phyloP scores from a whole-genome alignment of 192 early-diverging fungal species.

The Funneliformis mosseae region DNA sequence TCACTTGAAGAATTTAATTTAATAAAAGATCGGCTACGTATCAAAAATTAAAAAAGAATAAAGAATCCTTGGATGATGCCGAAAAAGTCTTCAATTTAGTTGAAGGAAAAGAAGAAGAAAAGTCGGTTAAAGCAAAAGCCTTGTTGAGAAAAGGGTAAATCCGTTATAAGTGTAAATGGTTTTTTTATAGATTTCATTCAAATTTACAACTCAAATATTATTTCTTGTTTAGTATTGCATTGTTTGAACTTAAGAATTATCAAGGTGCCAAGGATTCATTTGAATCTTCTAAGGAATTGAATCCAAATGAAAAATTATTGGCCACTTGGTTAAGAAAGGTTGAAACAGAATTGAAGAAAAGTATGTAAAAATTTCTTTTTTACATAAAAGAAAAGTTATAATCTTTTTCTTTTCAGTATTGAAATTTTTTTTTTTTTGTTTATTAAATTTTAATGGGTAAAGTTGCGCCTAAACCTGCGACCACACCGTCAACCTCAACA shows the following conservation, averaged over 20 bases:
- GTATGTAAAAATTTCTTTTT: conserved; percentile 48
- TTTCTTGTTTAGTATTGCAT: conserved; percentile 51
- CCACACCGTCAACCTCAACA: not conserved
- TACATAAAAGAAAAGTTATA: conserved; percentile 9
- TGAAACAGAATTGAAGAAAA: conserved; percentile 61
- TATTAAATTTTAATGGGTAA: conserved; percentile 31
- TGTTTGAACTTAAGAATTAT: conserved; percentile 59
- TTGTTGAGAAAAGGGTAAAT: conserved; percentile 62
- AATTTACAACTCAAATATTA: no score
- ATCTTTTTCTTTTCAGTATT: no score
- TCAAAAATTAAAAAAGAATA: conserved; percentile 62
- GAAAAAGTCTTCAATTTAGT: conserved; percentile 57
- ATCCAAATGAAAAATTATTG: conserved; percentile 50
- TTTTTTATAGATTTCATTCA: not conserved
- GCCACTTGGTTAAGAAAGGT: conserved; percentile 57
- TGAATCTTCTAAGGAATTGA: conserved; percentile 46
- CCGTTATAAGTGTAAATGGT: not conserved
- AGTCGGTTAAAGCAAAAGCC: conserved; percentile 64
- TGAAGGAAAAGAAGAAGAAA: conserved; percentile 49
- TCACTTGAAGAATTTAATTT: not conserved
- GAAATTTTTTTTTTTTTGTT: no score
- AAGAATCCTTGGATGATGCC: conserved; percentile 70
- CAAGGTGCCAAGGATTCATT: conserved; percentile 61
- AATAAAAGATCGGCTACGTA: conserved; percentile 62
- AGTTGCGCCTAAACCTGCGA: conserved; percentile 14